Conservation (phyloP, 2,329 filamentous ascomycete species). For the Fusarium sp. region DNA sequence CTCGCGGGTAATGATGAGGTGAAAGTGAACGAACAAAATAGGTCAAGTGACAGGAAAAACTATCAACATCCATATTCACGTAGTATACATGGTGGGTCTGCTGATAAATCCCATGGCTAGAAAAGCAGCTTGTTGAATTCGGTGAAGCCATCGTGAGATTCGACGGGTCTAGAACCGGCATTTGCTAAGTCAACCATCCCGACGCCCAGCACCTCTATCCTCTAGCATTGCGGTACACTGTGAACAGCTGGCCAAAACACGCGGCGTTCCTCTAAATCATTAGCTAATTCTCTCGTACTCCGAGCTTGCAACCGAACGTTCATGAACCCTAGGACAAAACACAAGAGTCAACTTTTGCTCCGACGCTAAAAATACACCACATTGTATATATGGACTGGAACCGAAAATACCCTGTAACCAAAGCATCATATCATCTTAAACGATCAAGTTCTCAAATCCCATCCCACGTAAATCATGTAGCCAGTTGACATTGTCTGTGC, state of each 20-base stretch:
- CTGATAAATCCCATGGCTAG: slow-evolving; percentile 25
- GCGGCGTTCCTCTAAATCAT: slow-evolving; percentile 16
- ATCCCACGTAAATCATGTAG: slow-evolving; percentile 57
- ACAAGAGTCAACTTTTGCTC: slow-evolving; percentile 30
- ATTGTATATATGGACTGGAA: slow-evolving; percentile 24
- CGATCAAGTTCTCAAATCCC: slow-evolving; percentile 60
- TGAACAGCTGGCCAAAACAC: slow-evolving; percentile 30
- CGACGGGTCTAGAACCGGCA: slow-evolving; percentile 34
- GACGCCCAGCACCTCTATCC: slow-evolving; percentile 25
- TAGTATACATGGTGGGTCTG: slow-evolving; percentile 24
- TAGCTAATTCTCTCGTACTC: slow-evolving; percentile 25
- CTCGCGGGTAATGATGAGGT: background rate
- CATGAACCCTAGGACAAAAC: slow-evolving; percentile 23
- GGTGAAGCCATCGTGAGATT: slow-evolving; percentile 41
- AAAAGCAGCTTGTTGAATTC: slow-evolving; percentile 10
- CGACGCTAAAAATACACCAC: slow-evolving; percentile 25
- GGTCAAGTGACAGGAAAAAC: slow-evolving; percentile 7
- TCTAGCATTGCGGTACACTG: slow-evolving; percentile 29
- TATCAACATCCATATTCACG: background rate
- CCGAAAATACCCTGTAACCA: slow-evolving; percentile 10
- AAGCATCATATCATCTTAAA: slow-evolving; percentile 48
- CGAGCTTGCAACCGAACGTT: slow-evolving; percentile 20
- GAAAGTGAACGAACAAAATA: background rate
- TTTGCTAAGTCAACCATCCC: slow-evolving; percentile 13
- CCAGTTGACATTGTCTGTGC: slow-evolving; percentile 52